These are phyloP conservation scores for Cymbidium sinense DNA, from an alignment of 106 monocot genomes.

Conservation along the genomic window DNA sequence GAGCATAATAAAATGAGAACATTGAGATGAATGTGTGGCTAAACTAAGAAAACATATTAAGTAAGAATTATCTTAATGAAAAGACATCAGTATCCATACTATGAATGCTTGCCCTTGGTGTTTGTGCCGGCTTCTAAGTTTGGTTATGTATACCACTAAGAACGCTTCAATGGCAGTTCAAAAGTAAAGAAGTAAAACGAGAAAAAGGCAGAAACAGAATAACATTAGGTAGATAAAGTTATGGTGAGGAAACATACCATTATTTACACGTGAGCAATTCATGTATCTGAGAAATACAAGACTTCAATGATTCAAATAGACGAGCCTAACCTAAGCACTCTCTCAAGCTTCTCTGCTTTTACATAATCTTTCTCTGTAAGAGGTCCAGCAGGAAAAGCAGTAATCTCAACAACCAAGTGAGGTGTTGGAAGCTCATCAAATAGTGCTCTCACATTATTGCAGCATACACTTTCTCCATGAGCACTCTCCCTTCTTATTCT, in stretches of 20 bases:
- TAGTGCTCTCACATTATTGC: slow-evolving; percentile 92
- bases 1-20: too few species aligned
- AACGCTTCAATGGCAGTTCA: not conserved
- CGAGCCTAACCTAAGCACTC: slow-evolving; percentile 69
- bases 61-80: too few species aligned
- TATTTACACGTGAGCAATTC: not conserved
- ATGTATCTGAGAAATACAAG: slow-evolving; percentile 6
- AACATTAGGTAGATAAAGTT: not conserved
- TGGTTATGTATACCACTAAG: too few species aligned
- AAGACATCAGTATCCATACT: too few species aligned
- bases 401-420: slow-evolving; percentile 89
- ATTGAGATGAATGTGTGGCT: too few species aligned
- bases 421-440: slow-evolving; percentile 97
- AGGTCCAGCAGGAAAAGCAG: slow-evolving; percentile 88
- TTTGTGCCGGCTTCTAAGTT: not conserved
- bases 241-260: not conserved
- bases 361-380: slow-evolving; percentile 78
- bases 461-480: slow-evolving; percentile 93
- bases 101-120: too few species aligned
- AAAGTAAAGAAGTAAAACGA: not conserved
- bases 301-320: slow-evolving; percentile 46
- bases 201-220: not conserved
- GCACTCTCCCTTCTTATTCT: slow-evolving; percentile 92
- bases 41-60: too few species aligned
- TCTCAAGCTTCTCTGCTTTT: slow-evolving; percentile 93